A percentile compares a stretch with the other conserved stretches of the same genome.
Evolutionary conservation across 352 stramenopile species (phyloP).

Genomic region (Phytophthora uliginosa): DNA sequence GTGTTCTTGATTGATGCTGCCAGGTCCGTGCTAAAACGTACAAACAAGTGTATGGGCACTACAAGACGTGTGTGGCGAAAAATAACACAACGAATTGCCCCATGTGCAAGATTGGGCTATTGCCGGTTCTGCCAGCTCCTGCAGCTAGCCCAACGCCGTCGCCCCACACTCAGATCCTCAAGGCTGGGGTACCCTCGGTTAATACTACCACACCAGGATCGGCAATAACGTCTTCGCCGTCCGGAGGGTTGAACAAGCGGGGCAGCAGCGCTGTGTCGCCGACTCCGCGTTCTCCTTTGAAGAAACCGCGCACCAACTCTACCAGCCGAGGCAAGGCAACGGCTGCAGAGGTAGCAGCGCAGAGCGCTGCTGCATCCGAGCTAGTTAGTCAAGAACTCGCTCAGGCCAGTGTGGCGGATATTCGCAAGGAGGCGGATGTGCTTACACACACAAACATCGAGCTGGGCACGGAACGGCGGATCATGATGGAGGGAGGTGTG

Average conservation of each 20-base stretch:
- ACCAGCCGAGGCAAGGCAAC: constrained; percentile 45
- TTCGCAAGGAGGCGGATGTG: constrained; percentile 87
- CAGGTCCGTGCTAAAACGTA: constrained; percentile 85
- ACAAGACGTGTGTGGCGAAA: constrained; percentile 84
- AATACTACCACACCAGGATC: constrained; percentile 21
- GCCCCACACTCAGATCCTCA: constrained; percentile 34
- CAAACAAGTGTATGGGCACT: constrained; percentile 87
- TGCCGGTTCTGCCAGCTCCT: constrained; percentile 55
- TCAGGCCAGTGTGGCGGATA: constrained; percentile 73
- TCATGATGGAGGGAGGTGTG: constrained; percentile 78
- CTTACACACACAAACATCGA: constrained; percentile 89
- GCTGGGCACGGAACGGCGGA: constrained; percentile 70
- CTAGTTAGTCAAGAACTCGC: constrained; percentile 61
- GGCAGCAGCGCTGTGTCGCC: constrained; percentile 62
- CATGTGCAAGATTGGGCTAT: constrained; percentile 87
- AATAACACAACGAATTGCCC: constrained; percentile 85
- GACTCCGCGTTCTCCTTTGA: constrained; percentile 79
- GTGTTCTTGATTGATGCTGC: neutral
- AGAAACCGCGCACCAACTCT: constrained; percentile 72
- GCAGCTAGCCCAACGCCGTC: constrained; percentile 37
- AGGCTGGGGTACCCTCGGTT: constrained; percentile 12
- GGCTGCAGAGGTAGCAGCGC: constrained; percentile 40
- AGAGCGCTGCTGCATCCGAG: constrained; percentile 36
- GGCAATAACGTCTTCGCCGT: constrained; percentile 46
- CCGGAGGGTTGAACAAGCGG: constrained; percentile 56